Evolutionary conservation across 441 rosid genomes (phyloP), one percentile per base, ranked within the genome.

Genomic region (Erysimum cheiri): DNA sequence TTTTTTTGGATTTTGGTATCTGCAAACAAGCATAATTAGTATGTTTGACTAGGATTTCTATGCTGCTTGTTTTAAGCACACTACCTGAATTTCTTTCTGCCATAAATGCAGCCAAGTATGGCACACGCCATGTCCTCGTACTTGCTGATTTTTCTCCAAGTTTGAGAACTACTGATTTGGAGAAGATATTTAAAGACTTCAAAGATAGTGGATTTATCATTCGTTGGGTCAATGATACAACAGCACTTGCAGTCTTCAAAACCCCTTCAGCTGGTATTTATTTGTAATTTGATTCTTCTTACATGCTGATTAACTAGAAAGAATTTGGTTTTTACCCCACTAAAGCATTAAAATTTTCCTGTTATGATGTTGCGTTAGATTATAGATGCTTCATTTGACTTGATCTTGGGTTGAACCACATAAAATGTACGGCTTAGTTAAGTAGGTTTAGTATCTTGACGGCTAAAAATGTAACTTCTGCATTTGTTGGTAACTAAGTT

Each of bases 171-270:
- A 83, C 72, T 28, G 96, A 92, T 62, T 85, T 94, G 56, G 99
- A 94, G 80, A 92, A 80, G 78, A 80, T 87, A 61, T 81, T 88
- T 57, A 82, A 73, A 59, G 89, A 83, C 73, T 90, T 83, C 37
- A 85, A 64, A 70, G 91, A 80, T 55, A 77, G 50, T 37, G 89
- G 85, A 67, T 70, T 91, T 73, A 81, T 78, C 69, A 87, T 91
- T 80, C 93, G 91, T 71, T 94, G 98, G 97, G 90, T 91, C 66
- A 87, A 83, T 82, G 97, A 94, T 71, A 94, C 96, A 65, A 70
- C 81, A n/a, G 96, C 98, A 9, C 91, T 91, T 78, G 97, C 96
- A 53, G 98, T 94, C 52, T 94, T 94, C 75, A 82, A 71, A 77
- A 79, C 88, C 58, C 96, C 97, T 17, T 79, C 91, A 48, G 60